A percentile compares a stretch with the other conserved stretches of the same genome.
These are phyloP conservation scores for Salix caprea DNA, from an alignment of 345 rosid genomes.

Conservation along the genomic window DNA sequence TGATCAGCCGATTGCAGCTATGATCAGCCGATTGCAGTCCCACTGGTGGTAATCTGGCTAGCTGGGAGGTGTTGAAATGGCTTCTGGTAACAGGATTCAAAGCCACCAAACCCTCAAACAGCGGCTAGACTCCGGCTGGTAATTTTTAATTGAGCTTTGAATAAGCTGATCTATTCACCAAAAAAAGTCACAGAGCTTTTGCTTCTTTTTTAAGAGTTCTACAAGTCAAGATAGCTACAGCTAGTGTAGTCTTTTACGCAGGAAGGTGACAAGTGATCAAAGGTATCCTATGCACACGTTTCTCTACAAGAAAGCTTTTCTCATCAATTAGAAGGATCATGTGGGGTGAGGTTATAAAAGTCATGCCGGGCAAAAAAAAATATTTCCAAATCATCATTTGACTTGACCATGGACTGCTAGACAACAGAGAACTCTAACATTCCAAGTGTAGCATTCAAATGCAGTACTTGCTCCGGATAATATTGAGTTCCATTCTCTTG, in stretches of 20 bases:
- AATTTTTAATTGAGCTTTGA: background rate
- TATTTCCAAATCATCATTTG: no score
- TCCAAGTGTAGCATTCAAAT: background rate
- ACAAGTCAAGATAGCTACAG: background rate
- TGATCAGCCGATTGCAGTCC: no score
- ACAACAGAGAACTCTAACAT: no score
- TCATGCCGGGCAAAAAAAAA: no score
- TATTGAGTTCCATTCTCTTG: slow-evolving; percentile 66
- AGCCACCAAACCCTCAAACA: background rate
- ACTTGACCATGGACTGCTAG: no score
- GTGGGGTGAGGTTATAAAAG: background rate
- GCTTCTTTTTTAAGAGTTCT: background rate
- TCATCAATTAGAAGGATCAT: background rate
- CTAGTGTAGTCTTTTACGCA: background rate
- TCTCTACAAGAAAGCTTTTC: background rate
- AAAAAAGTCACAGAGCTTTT: background rate
- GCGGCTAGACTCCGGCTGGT: background rate
- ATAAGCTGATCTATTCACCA: background rate
- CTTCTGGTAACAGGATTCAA: background rate
- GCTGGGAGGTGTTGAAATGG: background rate
- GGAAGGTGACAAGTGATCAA: background rate
- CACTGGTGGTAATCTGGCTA: no score
- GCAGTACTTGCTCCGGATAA: slow-evolving; percentile 63
- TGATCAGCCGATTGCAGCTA: no score
- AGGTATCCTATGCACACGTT: background rate